Conservation (phyloP, 2,329 filamentous ascomycete genomes). For the Nakataea oryzae region DNA sequence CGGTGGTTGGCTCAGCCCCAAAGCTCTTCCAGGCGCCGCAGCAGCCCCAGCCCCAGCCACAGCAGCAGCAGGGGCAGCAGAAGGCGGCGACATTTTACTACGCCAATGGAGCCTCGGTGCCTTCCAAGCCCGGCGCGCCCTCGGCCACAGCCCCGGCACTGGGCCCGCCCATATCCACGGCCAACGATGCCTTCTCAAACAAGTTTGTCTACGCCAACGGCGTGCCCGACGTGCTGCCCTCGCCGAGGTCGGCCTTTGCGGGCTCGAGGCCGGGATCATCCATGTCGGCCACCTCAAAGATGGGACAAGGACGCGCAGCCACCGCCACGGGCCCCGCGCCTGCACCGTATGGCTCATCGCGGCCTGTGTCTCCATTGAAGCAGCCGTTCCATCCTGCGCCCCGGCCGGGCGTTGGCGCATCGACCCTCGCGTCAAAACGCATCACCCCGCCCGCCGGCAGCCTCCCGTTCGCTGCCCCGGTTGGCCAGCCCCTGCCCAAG, state of each 20-base stretch:
- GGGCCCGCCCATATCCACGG: constrained; percentile 13
- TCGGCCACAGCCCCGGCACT: constrained; percentile 8
- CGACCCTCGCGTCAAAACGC: background rate
- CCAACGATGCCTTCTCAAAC: constrained; percentile 28
- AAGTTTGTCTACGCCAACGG: constrained; percentile 74
- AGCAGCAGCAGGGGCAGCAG: constrained; percentile 16
- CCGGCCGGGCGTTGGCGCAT: background rate
- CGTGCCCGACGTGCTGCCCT: constrained; percentile 29
- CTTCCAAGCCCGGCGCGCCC: constrained; percentile 8
- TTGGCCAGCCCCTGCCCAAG: background rate
- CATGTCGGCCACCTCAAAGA: constrained; percentile 32
- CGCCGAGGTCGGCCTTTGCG: constrained; percentile 21
- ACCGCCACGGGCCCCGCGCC: constrained; percentile 13
- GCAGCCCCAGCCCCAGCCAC: background rate
- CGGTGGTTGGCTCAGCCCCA: constrained; percentile 8
- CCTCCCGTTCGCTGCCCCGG: background rate
- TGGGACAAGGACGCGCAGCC: constrained; percentile 23
- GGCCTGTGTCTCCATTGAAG: constrained; percentile 43
- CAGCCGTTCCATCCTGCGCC: constrained; percentile 1
- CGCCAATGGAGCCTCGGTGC: constrained; percentile 36
- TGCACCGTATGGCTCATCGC: constrained; percentile 19
- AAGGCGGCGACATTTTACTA: constrained; percentile 44
- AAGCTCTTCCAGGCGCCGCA: constrained; percentile 15
- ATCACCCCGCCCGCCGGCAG: background rate
- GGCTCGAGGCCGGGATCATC: constrained; percentile 32